Percentiles rank a stretch among this genome's conserved stretches.
These are phyloP conservation scores for Aspergillus nanangensis DNA, from an alignment of 495 filamentous ascomycete genomes.

Conservation along the genomic window DNA sequence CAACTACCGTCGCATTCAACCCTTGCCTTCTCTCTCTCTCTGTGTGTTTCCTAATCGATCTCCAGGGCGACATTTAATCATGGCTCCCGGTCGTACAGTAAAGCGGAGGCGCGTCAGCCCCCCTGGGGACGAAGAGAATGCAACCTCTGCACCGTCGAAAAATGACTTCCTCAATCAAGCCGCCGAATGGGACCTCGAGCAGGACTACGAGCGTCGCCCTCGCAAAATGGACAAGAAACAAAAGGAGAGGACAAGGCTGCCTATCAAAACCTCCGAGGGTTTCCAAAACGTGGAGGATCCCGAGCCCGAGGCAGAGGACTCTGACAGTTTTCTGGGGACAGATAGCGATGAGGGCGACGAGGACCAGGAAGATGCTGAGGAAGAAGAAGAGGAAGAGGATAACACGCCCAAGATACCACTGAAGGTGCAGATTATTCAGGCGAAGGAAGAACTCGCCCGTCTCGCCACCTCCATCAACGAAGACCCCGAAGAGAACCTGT, in stretches of 20 bases:
- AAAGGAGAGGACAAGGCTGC: constrained; percentile 69
- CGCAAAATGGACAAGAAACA: constrained; percentile 68
- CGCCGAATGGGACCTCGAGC: constrained; percentile 79
- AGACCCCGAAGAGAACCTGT: constrained; percentile 85
- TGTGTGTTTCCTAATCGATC: background rate
- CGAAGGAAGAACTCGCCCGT: constrained; percentile 88
- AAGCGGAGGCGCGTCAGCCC: constrained; percentile 56
- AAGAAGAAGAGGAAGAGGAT: constrained; percentile 52
- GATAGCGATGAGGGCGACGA: constrained; percentile 39
- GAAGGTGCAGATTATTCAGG: constrained; percentile 73
- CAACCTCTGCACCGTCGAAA: constrained; percentile 17
- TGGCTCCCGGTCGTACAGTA: constrained; percentile 42
- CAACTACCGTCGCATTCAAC: constrained; percentile 1
- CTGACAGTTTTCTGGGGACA: constrained; percentile 49
- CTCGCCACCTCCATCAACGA: constrained; percentile 81
- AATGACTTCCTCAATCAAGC: constrained; percentile 38
- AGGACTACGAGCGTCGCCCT: constrained; percentile 79
- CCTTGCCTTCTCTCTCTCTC: background rate
- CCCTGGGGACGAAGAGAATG: constrained; percentile 34
- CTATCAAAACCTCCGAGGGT: constrained; percentile 76
- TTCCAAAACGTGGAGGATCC: constrained; percentile 54
- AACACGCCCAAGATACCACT: constrained; percentile 60
- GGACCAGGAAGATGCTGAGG: constrained; percentile 7
- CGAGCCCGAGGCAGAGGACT: constrained; percentile 36
- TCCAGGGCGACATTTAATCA: constrained; percentile 15